phyloP scores from a whole-genome alignment of 495 filamentous ascomycete genomes.

The Bryoglossum gracile region DNA sequence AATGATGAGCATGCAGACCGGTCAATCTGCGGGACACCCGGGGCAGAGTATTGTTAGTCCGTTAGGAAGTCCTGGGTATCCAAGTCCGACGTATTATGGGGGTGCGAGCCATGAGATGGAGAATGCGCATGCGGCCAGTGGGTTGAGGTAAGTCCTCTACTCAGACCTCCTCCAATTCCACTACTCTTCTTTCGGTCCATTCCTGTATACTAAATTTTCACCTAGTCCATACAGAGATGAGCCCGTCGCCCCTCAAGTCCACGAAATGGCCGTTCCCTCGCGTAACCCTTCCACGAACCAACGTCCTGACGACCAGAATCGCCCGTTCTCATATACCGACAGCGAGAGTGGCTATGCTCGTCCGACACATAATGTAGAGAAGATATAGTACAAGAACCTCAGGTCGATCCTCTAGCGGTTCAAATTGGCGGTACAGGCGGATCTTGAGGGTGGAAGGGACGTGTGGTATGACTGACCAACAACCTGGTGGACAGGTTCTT shows the following conservation, averaged over 20 bases:
- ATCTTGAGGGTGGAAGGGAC: no score
- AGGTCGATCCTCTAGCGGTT: no score
- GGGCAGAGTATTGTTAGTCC: slow-evolving; percentile 3
- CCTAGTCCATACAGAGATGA: slow-evolving; percentile 4
- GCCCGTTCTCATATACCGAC: slow-evolving; percentile 17
- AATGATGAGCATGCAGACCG: slow-evolving; percentile 14
- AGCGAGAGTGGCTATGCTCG: slow-evolving; percentile 14
- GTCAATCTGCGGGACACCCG: not conserved
- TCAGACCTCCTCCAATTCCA: no score
- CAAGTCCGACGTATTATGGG: slow-evolving; percentile 15
- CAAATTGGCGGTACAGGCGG: no score
- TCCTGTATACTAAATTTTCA: not conserved
- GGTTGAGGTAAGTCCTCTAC: not conserved
- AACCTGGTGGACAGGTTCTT: no score
- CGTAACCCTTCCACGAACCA: not conserved
- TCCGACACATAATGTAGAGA: not conserved
- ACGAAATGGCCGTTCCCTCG: slow-evolving; percentile 6
- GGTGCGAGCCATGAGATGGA: slow-evolving; percentile 13
- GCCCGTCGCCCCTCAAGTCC: not conserved
- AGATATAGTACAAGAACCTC: no score
- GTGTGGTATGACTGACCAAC: no score
- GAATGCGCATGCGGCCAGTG: not conserved
- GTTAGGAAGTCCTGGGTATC: slow-evolving; percentile 11
- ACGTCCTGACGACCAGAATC: not conserved
- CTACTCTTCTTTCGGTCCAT: not conserved